Conservation (phyloP, 2,329 filamentous ascomycete genomes). For the Sporothrix inflata region DNA sequence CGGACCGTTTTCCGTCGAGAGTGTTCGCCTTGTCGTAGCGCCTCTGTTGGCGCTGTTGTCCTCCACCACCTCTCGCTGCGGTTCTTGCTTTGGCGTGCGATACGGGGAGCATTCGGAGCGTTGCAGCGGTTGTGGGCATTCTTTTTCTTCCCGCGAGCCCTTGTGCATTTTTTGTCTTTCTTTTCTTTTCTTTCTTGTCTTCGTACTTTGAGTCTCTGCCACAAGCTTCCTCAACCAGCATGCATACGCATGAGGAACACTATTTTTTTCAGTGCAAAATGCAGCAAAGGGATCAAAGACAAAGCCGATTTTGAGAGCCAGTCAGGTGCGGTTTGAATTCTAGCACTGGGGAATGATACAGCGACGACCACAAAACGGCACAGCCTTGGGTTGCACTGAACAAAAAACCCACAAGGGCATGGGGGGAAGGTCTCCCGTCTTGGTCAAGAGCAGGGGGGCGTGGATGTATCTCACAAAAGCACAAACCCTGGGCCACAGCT, state of each 20-base stretch:
- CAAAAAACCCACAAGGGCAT: neutral
- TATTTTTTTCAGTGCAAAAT: neutral
- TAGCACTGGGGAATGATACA: neutral
- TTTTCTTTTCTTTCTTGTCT: neutral
- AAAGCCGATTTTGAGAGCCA: neutral
- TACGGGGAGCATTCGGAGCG: constrained; percentile 4
- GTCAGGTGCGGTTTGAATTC: too few species aligned
- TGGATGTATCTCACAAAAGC: constrained; percentile 3
- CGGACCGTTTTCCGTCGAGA: constrained; percentile 31
- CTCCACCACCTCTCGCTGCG: too few species aligned
- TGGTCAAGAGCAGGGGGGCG: neutral
- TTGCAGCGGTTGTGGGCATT: constrained; percentile 12
- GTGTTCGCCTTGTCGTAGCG: constrained; percentile 14
- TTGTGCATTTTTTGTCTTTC: neutral
- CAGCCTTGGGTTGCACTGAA: neutral
- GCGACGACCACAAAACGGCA: neutral
- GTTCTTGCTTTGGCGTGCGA: neutral
- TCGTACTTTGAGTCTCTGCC: neutral
- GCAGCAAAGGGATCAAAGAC: neutral
- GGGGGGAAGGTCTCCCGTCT: neutral
- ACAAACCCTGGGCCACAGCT: neutral
- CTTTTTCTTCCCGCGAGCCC: neutral
- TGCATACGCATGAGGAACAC: neutral
- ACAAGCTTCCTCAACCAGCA: neutral
- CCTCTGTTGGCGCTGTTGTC: neutral